These are phyloP conservation scores for Liquidambar formosana DNA, from an alignment of 164 flowering plant genomes.

Conservation along the genomic window DNA sequence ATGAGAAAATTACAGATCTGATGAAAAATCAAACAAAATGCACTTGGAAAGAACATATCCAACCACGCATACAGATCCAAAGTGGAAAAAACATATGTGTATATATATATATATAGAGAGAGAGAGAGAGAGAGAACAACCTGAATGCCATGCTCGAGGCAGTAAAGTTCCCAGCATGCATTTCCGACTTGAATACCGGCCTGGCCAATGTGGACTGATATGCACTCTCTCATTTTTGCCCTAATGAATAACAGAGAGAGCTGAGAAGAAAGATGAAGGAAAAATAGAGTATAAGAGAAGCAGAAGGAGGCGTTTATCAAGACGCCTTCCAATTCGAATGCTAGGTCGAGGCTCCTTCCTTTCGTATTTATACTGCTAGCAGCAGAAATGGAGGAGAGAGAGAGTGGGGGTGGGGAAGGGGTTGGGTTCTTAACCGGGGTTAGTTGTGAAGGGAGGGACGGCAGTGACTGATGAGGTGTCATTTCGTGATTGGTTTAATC, in stretches of 20 bases:
- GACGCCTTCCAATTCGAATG: background rate
- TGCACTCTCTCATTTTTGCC: constrained; percentile 8
- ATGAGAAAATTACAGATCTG: too few relatives aligned
- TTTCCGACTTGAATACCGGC: constrained; percentile 36
- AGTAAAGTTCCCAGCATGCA: constrained; percentile 33
- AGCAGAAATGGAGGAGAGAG: too few relatives aligned
- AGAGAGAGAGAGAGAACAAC: constrained; percentile 2
- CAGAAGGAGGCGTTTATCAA: background rate
- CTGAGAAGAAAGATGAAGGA: background rate
- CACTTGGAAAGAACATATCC: background rate
- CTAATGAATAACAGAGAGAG: background rate
- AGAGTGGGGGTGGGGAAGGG: too few relatives aligned
- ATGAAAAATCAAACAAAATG: background rate
- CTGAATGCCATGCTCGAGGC: constrained; percentile 36
- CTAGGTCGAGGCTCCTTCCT: too few relatives aligned
- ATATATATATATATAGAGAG: too few relatives aligned
- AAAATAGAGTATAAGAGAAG: background rate
- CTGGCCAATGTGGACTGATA: constrained; percentile 19
- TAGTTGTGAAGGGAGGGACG: too few relatives aligned
- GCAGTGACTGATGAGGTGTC: too few relatives aligned
- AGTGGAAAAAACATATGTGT: too few relatives aligned
- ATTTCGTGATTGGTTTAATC: too few relatives aligned
- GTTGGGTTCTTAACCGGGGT: too few relatives aligned
- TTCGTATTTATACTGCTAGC: too few relatives aligned
- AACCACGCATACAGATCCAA: background rate